Percentiles rank a stretch among this genome's conserved stretches.
phyloP scores from a whole-genome alignment of 139 green algal species.

The Chlorella sp. region DNA sequence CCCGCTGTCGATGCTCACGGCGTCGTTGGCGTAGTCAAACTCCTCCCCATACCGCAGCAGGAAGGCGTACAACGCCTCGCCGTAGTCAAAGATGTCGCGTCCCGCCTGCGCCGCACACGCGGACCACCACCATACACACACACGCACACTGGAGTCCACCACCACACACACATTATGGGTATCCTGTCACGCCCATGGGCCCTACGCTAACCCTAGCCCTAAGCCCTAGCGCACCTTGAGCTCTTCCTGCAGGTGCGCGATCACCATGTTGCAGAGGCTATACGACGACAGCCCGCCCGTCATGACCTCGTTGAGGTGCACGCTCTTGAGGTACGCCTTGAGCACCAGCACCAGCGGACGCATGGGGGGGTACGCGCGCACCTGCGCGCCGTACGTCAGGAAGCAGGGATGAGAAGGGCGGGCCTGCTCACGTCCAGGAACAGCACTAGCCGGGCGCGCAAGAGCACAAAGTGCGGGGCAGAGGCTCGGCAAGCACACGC shows the following conservation, averaged over 20 bases:
- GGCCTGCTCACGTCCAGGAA: too few species aligned
- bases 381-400: too few species aligned
- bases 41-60: conserved; percentile 51
- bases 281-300: conserved; percentile 52
- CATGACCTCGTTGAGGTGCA: conserved; percentile 43
- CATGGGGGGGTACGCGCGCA: conserved; percentile 24
- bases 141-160: too few species aligned
- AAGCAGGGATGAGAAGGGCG: too few species aligned
- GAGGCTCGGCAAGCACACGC: too few species aligned
- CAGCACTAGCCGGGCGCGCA: too few species aligned
- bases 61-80: conserved; percentile 50
- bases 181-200: too few species aligned
- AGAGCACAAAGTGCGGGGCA: too few species aligned
- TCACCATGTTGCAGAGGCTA: conserved; percentile 55
- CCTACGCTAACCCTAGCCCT: too few species aligned
- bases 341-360: conserved; percentile 48
- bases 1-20: conserved; percentile 26
- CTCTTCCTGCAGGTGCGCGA: conserved; percentile 59
- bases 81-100: conserved; percentile 43
- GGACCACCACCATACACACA: too few species aligned
- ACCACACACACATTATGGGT: too few species aligned
- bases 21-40: conserved; percentile 35
- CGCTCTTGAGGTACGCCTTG: conserved; percentile 44
- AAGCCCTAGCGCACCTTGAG: conserved; percentile 24
- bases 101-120: conserved; percentile 36